Evolutionary conservation across 176 grass and related monocot species (phyloP).

Genomic region (Oryza longistaminata): DNA sequence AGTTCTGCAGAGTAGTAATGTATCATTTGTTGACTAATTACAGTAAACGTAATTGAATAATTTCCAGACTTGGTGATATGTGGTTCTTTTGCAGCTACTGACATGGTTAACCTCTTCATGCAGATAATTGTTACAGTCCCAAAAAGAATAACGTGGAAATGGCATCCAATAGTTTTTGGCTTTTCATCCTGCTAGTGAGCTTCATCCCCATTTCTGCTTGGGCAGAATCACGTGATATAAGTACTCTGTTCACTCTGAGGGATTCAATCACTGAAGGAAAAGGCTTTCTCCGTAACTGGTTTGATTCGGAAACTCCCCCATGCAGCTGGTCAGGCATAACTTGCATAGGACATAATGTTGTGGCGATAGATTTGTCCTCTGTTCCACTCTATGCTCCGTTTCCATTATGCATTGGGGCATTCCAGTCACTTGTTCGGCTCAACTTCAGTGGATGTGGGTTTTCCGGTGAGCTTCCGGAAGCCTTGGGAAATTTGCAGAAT

Average conservation of each 20-base stretch:
- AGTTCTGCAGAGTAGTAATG: background rate
- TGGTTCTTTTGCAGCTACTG: conserved; percentile 27
- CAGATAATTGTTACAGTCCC: conserved; percentile 44
- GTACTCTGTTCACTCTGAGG: conserved; percentile 59
- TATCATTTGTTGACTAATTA: background rate
- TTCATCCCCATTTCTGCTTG: conserved; percentile 33
- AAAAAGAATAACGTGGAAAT: conserved; percentile 23
- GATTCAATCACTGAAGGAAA: conserved; percentile 53
- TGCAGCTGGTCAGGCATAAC: conserved; percentile 80
- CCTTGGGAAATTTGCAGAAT: conserved; percentile 44
- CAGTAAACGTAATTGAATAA: background rate
- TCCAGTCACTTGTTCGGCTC: conserved; percentile 55
- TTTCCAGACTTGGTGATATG: background rate
- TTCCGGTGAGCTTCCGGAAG: conserved; percentile 63
- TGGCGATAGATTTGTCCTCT: conserved; percentile 72
- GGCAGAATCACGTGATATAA: conserved; percentile 56
- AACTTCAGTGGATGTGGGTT: conserved; percentile 84
- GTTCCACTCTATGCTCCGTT: conserved; percentile 57
- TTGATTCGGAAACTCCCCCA: conserved; percentile 65
- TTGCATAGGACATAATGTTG: conserved; percentile 49
- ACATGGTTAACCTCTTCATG: conserved; percentile 26
- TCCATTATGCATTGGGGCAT: conserved; percentile 58
- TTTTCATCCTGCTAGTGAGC: conserved; percentile 49
- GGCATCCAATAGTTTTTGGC: conserved; percentile 35
- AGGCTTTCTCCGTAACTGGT: conserved; percentile 77